Evolutionary conservation across 768 basidiomycete genomes (phyloP).

Genomic region (Boletus rubescentipes): DNA sequence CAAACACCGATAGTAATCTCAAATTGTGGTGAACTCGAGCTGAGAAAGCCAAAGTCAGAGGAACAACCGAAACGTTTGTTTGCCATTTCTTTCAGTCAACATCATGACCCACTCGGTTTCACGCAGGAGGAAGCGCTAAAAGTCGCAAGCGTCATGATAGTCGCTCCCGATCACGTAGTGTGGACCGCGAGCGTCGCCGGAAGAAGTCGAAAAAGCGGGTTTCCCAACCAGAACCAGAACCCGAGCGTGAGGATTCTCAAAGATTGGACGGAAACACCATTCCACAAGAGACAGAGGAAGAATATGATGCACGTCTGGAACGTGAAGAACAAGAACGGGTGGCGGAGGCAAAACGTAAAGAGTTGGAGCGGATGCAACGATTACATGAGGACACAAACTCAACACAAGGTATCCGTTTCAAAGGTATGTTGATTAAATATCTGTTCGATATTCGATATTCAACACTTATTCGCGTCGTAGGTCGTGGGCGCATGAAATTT

Average conservation of each 20-base stretch:
- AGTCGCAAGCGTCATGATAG: conserved; percentile 21
- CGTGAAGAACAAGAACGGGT: conserved; percentile 63
- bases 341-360: conserved; percentile 43
- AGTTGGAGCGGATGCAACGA: conserved; percentile 50
- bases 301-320: conserved; percentile 68
- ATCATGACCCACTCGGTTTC: background rate
- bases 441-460: background rate
- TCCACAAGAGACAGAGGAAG: conserved; percentile 62
- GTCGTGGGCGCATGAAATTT: conserved; percentile 68
- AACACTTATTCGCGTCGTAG: conserved; percentile 28
- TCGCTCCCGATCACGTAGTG: conserved; percentile 30
- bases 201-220: conserved; percentile 29
- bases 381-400: conserved; percentile 33
- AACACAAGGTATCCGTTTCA: conserved; percentile 57
- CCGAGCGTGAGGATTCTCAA: conserved; percentile 9
- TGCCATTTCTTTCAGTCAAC: background rate
- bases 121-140: conserved; percentile 7
- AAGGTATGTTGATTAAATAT: conserved; percentile 41
- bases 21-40: conserved; percentile 84
- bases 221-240: conserved; percentile 4
- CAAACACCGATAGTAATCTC: conserved; percentile 61
- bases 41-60: conserved; percentile 38
- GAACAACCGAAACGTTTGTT: conserved; percentile 18
- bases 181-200: conserved; percentile 25
- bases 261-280: conserved; percentile 5